Percentiles rank a stretch among this genome's conserved stretches.
phyloP scores from a whole-genome alignment of 441 rosid species.

The Erodium texanum region DNA sequence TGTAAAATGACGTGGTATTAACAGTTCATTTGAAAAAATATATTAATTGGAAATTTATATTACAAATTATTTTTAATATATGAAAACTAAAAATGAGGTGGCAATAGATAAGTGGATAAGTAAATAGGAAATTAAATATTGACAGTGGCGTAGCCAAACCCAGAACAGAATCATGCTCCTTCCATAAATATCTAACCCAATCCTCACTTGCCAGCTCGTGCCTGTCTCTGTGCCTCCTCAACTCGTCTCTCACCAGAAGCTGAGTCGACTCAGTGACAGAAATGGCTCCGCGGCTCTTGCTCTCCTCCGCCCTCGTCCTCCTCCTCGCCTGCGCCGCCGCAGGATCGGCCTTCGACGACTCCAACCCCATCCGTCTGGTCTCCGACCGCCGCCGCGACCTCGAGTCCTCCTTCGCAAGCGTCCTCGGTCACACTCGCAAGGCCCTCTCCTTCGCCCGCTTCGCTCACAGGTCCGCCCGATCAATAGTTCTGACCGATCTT shows the following conservation, averaged over 20 bases:
- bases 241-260: too few species aligned
- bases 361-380: conserved; percentile 62
- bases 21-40: too few species aligned
- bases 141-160: neutral
- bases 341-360: conserved; percentile 39
- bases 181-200: conserved; percentile 1
- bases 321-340: conserved; percentile 25
- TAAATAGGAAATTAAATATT: neutral
- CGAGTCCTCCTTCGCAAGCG: conserved; percentile 47
- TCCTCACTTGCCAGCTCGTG: neutral
- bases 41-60: too few species aligned
- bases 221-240: too few species aligned
- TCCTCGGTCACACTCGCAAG: conserved; percentile 55
- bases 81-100: too few species aligned
- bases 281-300: conserved; percentile 24
- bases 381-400: conserved; percentile 38
- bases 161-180: neutral
- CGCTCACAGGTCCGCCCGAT: conserved; percentile 42
- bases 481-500: too few species aligned
- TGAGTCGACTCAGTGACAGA: neutral
- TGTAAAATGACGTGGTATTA: too few species aligned
- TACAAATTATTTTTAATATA: too few species aligned
- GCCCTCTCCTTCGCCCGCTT: conserved; percentile 75
- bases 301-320: conserved; percentile 10
- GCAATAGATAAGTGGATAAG: neutral